These are phyloP conservation scores for Ophiostoma himal-ulmi DNA, from an alignment of 2,329 filamentous ascomycete species.

Conservation along the genomic window DNA sequence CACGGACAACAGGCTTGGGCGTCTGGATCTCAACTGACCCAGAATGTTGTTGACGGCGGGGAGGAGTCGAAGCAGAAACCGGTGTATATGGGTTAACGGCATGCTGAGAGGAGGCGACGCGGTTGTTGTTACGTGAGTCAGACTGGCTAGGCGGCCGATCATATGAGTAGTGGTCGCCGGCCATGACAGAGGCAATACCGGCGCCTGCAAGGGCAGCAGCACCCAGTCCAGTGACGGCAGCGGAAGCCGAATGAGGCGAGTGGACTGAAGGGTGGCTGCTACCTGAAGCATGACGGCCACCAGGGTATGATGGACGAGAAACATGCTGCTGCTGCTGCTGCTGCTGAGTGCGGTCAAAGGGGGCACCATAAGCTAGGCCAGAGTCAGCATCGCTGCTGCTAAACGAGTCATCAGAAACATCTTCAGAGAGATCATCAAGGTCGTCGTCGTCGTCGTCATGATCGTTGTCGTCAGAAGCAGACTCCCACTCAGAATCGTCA, in stretches of 20 bases:
- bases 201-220: background rate
- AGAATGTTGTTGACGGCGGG: slow-evolving; percentile 39
- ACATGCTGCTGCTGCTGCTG: slow-evolving; percentile 17
- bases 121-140: slow-evolving; percentile 21
- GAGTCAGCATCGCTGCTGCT: slow-evolving; percentile 38
- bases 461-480: slow-evolving; percentile 45
- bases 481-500: slow-evolving; percentile 53
- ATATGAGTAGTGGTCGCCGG: background rate
- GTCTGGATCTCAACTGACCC: slow-evolving; percentile 70
- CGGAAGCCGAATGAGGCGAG: background rate
- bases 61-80: background rate
- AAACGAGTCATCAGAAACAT: slow-evolving; percentile 31
- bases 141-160: slow-evolving; percentile 25
- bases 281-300: background rate
- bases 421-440: slow-evolving; percentile 16
- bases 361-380: slow-evolving; percentile 41
- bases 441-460: slow-evolving; percentile 29
- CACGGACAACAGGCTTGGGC: slow-evolving; percentile 70
- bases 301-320: slow-evolving; percentile 22
- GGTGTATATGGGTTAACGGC: background rate
- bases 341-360: slow-evolving; percentile 16
- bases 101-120: background rate
- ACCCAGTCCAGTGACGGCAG: background rate
- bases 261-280: background rate
- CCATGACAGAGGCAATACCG: background rate